Base-by-base conservation (phyloP, 331 rosid genomes). In the Quercus tomentella region DNA sequence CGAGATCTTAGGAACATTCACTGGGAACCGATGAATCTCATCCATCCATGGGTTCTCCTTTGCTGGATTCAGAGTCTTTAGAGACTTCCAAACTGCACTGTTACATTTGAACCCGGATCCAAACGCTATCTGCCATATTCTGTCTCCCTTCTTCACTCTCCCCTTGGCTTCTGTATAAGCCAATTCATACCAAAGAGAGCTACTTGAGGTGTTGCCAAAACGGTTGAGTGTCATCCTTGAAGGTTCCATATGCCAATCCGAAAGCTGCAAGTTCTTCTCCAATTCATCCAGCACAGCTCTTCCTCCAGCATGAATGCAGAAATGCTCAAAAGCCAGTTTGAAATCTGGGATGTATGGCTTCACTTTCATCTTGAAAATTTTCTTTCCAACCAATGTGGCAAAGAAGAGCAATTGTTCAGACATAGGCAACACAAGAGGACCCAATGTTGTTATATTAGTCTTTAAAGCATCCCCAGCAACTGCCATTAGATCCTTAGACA, bases 171-270 rank as follows among this genome's bases (percentile, higher is more conserved):
- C 93, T 45, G 81, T 35, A 57, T 89, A 89, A 49, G 93, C 93
- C 80, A 89, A 45, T 77, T 89, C 93, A 37, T 74, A 87, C 93
- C 91, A 89, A 1, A 85, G 88, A 4, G 91, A 87, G 82, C 91
- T 89, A 79, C 93, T 89, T 2, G 91, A 87, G 76, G 93, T 89
- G 82, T 89, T 89, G 79, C 91, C 91, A 77, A 89, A 89, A 68
- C 93, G 80, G 81, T 81, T 33, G 56, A 89, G 93, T 6, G 90
- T 87, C 92, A 89, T 87, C 69, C 90, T 87, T 66, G 92, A 87
- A 66, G 92, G 92, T 76, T 89, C 92, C 88, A 87, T 89, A 63
- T 89, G 89, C 81, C 82, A 82, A 1, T 87, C 84, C 0, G 83
- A 82, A 56, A 89, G 86, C 61, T 83, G 86, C 76, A 89, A 80